Conservation (phyloP, 2,329 filamentous ascomycete species). For the Lasiodiplodia gonubiensis region DNA sequence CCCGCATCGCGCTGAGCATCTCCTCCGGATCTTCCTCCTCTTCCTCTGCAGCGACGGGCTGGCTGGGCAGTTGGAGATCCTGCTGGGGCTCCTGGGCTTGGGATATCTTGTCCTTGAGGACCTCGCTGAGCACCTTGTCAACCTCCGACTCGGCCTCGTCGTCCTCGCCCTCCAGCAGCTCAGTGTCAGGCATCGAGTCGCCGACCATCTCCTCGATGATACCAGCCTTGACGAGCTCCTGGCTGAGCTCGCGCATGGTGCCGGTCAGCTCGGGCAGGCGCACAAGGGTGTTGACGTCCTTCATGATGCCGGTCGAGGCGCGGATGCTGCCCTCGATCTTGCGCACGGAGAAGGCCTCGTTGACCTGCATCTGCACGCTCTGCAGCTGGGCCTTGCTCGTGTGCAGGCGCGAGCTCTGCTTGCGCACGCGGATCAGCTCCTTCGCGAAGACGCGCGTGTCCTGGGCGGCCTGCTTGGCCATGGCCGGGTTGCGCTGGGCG, state of each 20-base stretch:
- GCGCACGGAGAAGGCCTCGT: conserved; percentile 91
- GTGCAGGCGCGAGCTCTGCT: conserved; percentile 73
- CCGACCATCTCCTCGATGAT: conserved; percentile 98
- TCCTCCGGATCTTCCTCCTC: conserved; percentile 88
- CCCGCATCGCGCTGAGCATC: conserved; percentile 93
- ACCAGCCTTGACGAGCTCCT: conserved; percentile 90
- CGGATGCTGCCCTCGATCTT: conserved; percentile 94
- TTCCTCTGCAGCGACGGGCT: conserved; percentile 64
- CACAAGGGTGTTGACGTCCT: conserved; percentile 88
- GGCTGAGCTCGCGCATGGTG: conserved; percentile 86
- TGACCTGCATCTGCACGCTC: conserved; percentile 96
- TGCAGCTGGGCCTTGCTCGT: conserved; percentile 91
- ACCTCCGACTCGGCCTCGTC: conserved; percentile 79
- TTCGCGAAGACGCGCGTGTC: conserved; percentile 88
- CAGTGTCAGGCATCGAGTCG: conserved; percentile 75
- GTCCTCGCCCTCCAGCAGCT: conserved; percentile 71
- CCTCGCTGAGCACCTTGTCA: conserved; percentile 89
- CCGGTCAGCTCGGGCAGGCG: conserved; percentile 82
- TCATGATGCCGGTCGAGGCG: conserved; percentile 91
- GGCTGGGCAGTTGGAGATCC: conserved; percentile 58
- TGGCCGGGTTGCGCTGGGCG: conserved; percentile 77
- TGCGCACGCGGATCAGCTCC: conserved; percentile 83
- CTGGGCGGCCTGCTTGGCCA: conserved; percentile 76
- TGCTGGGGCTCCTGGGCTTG: conserved; percentile 61
- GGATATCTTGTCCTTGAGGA: conserved; percentile 81